Evolutionary conservation across 2,329 filamentous ascomycete genomes (phyloP).

Genomic region (Colletotrichum sp.): DNA sequence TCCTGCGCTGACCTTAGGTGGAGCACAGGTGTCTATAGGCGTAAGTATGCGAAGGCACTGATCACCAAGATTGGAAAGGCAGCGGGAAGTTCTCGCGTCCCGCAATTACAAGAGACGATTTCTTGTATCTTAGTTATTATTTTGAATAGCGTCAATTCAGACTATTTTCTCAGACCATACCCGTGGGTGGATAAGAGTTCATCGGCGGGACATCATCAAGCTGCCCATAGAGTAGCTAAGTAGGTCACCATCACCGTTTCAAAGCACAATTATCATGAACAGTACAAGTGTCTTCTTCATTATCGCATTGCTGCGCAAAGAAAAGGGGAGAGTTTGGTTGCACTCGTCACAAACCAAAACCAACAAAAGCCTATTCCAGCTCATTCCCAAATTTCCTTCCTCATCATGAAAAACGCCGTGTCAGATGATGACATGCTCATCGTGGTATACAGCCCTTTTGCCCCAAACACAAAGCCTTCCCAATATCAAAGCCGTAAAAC

Average conservation of each 20-base stretch:
- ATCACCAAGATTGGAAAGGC: too few relatives aligned
- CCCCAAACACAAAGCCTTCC: neutral
- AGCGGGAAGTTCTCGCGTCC: too few relatives aligned
- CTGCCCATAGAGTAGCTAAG: too few relatives aligned
- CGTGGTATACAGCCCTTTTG: neutral
- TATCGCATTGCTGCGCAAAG: neutral
- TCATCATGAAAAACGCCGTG: neutral
- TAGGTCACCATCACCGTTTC: neutral
- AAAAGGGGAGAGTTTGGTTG: neutral
- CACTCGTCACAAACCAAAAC: neutral
- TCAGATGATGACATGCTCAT: neutral
- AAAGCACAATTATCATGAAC: accelerated
- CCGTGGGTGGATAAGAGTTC: too few relatives aligned
- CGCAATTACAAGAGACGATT: too few relatives aligned
- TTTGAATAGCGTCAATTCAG: too few relatives aligned
- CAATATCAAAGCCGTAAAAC: neutral
- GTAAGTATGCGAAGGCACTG: too few relatives aligned
- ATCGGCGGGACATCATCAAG: too few relatives aligned
- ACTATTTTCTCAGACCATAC: too few relatives aligned
- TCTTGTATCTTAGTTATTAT: too few relatives aligned
- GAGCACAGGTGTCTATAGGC: too few relatives aligned
- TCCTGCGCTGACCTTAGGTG: too few relatives aligned
- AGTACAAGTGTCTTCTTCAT: neutral
- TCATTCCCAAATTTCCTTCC: neutral
- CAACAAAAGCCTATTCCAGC: neutral